These are phyloP conservation scores for Delonix regia DNA, from an alignment of 306 rosid species.

Conservation along the genomic window DNA sequence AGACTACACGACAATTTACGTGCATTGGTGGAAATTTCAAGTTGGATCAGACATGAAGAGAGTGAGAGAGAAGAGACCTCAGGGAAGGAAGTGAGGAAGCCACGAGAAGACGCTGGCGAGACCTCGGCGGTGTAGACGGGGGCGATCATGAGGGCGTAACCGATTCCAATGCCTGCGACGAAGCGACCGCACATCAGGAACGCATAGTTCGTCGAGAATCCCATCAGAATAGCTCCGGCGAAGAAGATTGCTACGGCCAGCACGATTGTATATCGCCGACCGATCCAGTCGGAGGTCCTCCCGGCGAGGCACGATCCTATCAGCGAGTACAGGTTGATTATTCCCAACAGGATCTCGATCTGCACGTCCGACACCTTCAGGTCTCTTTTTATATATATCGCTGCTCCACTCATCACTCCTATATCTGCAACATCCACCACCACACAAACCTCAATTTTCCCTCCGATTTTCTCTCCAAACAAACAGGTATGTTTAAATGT, in stretches of 20 bases:
- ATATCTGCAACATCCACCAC: slow-evolving; percentile 51
- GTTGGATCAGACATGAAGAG: not conserved
- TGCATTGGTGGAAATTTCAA: not conserved
- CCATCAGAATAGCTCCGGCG: slow-evolving; percentile 86
- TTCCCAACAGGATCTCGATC: slow-evolving; percentile 67
- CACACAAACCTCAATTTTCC: not conserved
- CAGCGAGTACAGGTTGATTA: slow-evolving; percentile 70
- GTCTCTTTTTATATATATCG: slow-evolving; percentile 58
- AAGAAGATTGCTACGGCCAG: slow-evolving; percentile 74
- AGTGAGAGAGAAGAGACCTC: slow-evolving; percentile 48
- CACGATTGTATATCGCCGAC: slow-evolving; percentile 85
- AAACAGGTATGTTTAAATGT: not conserved
- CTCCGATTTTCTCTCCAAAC: not conserved
- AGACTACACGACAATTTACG: not conserved
- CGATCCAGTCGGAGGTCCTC: slow-evolving; percentile 88
- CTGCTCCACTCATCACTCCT: slow-evolving; percentile 97
- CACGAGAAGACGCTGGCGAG: slow-evolving; percentile 80
- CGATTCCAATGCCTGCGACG: slow-evolving; percentile 84
- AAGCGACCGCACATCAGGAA: slow-evolving; percentile 90
- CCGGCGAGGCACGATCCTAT: slow-evolving; percentile 81
- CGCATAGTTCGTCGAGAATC: slow-evolving; percentile 75
- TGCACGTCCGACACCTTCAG: slow-evolving; percentile 52
- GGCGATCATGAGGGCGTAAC: slow-evolving; percentile 88
- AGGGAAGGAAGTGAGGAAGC: slow-evolving; percentile 84
- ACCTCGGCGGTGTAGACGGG: slow-evolving; percentile 89